Evolutionary conservation across 2,329 filamentous ascomycete genomes (phyloP), one percentile per base, ranked within the genome.

Genomic region (Penicillium nordicum): DNA sequence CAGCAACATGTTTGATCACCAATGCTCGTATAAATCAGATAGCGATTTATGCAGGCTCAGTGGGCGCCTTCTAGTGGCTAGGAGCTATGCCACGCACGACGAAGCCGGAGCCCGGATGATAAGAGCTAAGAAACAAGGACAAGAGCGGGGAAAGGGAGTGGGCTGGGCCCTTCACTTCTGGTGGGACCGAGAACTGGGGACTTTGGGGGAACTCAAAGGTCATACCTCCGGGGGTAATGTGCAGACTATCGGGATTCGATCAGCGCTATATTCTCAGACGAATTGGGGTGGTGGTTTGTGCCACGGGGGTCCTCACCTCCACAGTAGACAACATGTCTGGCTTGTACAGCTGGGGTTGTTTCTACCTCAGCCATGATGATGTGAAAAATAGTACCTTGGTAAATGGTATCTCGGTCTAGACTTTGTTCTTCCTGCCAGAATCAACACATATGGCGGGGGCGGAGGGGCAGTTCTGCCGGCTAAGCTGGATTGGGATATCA

Each of bases 141-240:
- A 36, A n/a, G 16, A 44, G 41, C 36, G 50, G 53, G 46, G 45
- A 27, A 37, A 42, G 14, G 10, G 10, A 25, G 18, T 12, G 29
- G 36, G 38, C 48, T 18, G 8, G 21, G 21, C 27, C 27, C 12
- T 51, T 43, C 18, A n/a, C 5, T 49, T 34, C 21, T 7, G n/a
- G n/a, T 8, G 2, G 38, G n/a, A 47, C 18, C 36, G 30, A 4
- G 32, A 5, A 14, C 21, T 49, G n/a, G 21, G 30, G 45, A 25
- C 41, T 34, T 34, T 52, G 32, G 10, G 14, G 12, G 12, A 40
- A 25, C 21, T 55, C 44, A 40, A 59, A 38, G 14, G 25, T 50
- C 79, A 74, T 85, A 87, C 84, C 83, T 88, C 85, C 67, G 85
- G 84, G 59, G 85, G 85, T 62, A 88, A 75, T 62, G 80, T 81